These are phyloP conservation scores for Fusarium marasasianum DNA, from an alignment of 2,329 filamentous ascomycete genomes.

Conservation along the genomic window DNA sequence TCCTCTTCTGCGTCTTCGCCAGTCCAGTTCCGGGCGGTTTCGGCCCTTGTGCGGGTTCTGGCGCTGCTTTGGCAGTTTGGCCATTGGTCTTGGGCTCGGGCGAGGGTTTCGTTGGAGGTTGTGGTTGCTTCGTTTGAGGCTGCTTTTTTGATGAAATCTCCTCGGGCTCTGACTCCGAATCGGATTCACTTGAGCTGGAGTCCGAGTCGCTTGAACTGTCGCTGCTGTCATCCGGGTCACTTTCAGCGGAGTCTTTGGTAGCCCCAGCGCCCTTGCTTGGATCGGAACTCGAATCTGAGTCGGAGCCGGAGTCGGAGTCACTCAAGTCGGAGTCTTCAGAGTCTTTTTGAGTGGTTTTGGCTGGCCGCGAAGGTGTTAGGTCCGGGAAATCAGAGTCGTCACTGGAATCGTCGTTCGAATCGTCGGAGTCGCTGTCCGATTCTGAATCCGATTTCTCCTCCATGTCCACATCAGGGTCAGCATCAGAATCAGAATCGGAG, in stretches of 20 bases:
- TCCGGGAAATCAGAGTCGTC: neutral
- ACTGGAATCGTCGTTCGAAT: neutral
- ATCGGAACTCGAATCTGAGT: slow-evolving; percentile 8
- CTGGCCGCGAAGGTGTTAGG: neutral
- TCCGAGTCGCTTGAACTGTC: slow-evolving; percentile 35
- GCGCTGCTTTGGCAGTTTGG: neutral
- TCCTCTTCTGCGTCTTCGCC: slow-evolving; percentile 60
- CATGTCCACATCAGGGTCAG: slow-evolving; percentile 46
- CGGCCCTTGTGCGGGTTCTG: slow-evolving; percentile 6
- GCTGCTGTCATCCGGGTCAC: slow-evolving; percentile 20
- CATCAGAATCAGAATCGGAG: slow-evolving; percentile 41
- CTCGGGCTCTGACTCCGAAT: slow-evolving; percentile 48
- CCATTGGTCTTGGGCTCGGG: neutral
- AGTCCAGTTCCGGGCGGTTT: slow-evolving; percentile 51
- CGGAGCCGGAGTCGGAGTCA: slow-evolving; percentile 9
- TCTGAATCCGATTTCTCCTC: slow-evolving; percentile 50
- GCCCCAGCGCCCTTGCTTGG: neutral
- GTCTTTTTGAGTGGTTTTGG: neutral
- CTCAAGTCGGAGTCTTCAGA: slow-evolving; percentile 16
- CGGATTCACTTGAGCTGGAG: slow-evolving; percentile 38
- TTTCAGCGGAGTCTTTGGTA: slow-evolving; percentile 14
- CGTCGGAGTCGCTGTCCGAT: slow-evolving; percentile 13
- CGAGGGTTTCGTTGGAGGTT: neutral
- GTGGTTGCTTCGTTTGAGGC: neutral
- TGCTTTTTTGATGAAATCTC: slow-evolving; percentile 49